These are phyloP conservation scores for Leccinum ochraceum DNA, from an alignment of 768 basidiomycete species.

Conservation along the genomic window DNA sequence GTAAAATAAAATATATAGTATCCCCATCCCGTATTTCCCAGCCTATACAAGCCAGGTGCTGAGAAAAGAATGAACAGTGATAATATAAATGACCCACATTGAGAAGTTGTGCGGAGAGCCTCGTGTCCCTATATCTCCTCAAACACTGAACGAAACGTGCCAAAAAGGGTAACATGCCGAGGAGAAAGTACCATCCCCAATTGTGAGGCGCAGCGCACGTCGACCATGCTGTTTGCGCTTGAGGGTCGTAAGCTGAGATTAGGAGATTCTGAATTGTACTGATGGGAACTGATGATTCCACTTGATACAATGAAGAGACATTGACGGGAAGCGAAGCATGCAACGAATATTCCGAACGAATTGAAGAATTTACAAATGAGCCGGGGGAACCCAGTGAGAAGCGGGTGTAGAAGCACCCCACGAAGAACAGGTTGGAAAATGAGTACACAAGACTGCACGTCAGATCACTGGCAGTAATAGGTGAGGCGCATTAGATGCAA, in stretches of 20 bases:
- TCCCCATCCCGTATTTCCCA: conserved; percentile 77
- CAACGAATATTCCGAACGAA: background rate
- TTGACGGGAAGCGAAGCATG: background rate
- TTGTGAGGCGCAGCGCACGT: conserved; percentile 40
- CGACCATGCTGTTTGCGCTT: conserved; percentile 50
- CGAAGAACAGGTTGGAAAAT: conserved; percentile 68
- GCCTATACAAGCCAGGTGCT: conserved; percentile 47
- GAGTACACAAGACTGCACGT: conserved; percentile 80
- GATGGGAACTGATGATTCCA: background rate
- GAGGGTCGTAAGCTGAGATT: conserved; percentile 13
- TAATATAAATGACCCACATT: conserved; percentile 58
- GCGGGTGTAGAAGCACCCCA: conserved; percentile 68
- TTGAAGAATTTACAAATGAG: background rate
- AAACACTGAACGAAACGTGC: conserved; percentile 84
- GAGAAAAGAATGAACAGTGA: background rate
- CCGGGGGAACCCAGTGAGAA: conserved; percentile 3
- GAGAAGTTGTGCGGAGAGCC: conserved; percentile 73
- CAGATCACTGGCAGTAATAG: conserved; percentile 57
- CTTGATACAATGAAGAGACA: background rate
- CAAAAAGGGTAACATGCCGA: conserved; percentile 67
- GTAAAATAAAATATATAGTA: conserved; percentile 67
- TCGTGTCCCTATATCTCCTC: conserved; percentile 83
- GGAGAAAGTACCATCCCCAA: conserved; percentile 65
- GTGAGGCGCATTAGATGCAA: conserved; percentile 9
- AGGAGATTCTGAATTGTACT: background rate